These are phyloP conservation scores for Zoysia pacifica DNA, from an alignment of 176 grass and related monocot species.

Conservation along the genomic window DNA sequence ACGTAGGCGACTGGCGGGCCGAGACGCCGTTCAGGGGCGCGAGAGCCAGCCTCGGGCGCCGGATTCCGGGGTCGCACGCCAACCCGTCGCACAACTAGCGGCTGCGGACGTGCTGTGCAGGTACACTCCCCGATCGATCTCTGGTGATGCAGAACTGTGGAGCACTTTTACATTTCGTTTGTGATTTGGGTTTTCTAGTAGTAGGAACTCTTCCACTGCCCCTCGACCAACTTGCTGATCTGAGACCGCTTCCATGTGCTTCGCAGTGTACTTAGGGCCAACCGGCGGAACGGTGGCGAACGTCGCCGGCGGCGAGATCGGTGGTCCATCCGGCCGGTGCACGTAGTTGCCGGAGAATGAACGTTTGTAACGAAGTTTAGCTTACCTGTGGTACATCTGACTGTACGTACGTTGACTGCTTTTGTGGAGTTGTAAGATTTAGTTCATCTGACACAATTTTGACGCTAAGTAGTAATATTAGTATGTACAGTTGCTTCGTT, in stretches of 20 bases:
- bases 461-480: neutral
- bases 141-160: no score
- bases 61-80: conserved; percentile 22
- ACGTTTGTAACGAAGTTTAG: neutral
- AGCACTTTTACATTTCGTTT: neutral
- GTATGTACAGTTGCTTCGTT: no score
- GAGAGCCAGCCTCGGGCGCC: conserved; percentile 28
- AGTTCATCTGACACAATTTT: conserved; percentile 38
- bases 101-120: neutral
- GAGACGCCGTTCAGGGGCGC: neutral
- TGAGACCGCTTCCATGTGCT: neutral
- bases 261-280: neutral
- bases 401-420: conserved; percentile 18
- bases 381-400: neutral
- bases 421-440: neutral
- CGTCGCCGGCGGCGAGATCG: neutral
- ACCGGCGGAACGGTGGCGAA: neutral
- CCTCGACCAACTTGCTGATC: neutral
- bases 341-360: conserved; percentile 5
- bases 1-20: neutral
- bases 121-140: neutral
- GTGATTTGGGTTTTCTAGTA: neutral
- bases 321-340: neutral
- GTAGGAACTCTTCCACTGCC: neutral
- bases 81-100: conserved; percentile 46